A percentile compares a stretch with the other conserved stretches of the same genome.
These are phyloP conservation scores for Moelleriella libera DNA, from an alignment of 2,329 filamentous ascomycete genomes.

Conservation along the genomic window DNA sequence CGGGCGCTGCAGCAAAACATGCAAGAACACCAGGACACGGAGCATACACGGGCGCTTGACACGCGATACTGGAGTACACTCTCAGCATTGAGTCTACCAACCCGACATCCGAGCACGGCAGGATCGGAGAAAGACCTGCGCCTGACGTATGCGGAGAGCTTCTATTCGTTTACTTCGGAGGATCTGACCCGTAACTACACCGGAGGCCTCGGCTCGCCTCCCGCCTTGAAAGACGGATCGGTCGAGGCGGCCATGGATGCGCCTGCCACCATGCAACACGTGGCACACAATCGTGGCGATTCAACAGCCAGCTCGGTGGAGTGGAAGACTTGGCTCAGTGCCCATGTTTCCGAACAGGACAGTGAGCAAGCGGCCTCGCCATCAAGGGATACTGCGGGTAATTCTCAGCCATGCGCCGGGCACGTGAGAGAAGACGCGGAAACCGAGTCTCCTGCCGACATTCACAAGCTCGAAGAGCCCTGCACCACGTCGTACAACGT, in stretches of 20 bases:
- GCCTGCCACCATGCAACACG: neutral
- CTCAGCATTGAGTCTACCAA: slow-evolving; percentile 23
- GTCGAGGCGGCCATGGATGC: neutral
- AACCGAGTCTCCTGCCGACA: slow-evolving; percentile 21
- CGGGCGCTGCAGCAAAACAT: slow-evolving; percentile 34
- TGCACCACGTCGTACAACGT: neutral
- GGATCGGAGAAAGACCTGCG: slow-evolving; percentile 24
- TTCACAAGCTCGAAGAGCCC: neutral
- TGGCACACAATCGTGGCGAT: slow-evolving; percentile 16
- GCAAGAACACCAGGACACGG: slow-evolving; percentile 16
- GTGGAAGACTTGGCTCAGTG: slow-evolving; percentile 41
- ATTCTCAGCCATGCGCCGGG: slow-evolving; percentile 10
- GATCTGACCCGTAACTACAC: slow-evolving; percentile 7
- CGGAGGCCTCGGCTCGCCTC: neutral
- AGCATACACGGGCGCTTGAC: slow-evolving; percentile 12
- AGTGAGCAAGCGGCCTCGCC: slow-evolving; percentile 2
- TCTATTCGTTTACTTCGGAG: slow-evolving; percentile 26
- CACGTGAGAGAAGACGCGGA: slow-evolving; percentile 37
- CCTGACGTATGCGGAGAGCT: slow-evolving; percentile 29
- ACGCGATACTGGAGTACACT: slow-evolving; percentile 25
- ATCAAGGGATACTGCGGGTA: neutral
- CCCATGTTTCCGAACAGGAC: slow-evolving; percentile 33
- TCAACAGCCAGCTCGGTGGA: slow-evolving; percentile 34
- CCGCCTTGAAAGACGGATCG: neutral
- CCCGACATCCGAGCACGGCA: slow-evolving; percentile 22